Percentiles rank a stretch among this genome's conserved stretches.
Evolutionary conservation across 306 rosid species (phyloP).

Genomic region (Cucurbita ficifolia): DNA sequence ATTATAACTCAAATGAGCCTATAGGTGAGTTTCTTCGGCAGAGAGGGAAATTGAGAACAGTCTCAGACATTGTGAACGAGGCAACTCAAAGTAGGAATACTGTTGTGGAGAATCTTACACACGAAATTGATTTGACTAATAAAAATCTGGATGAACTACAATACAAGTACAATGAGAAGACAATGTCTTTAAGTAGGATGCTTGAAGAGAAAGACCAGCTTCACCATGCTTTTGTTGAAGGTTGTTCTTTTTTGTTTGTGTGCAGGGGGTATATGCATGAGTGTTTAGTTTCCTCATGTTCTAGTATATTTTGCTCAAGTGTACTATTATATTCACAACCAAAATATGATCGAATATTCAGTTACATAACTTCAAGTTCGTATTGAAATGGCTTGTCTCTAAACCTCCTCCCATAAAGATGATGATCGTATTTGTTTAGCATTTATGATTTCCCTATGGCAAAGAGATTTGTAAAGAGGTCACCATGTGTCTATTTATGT

Average conservation of each 20-base stretch:
- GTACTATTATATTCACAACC: background rate
- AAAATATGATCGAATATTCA: background rate
- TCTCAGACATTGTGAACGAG: slow-evolving; percentile 70
- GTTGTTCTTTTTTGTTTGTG: slow-evolving; percentile 21
- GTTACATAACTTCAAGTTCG: background rate
- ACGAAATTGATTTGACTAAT: slow-evolving; percentile 52
- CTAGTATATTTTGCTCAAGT: background rate
- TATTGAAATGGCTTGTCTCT: background rate
- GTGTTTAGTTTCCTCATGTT: background rate
- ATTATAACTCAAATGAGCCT: slow-evolving; percentile 39
- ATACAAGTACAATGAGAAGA: slow-evolving; percentile 57
- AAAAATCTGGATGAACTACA: slow-evolving; percentile 48
- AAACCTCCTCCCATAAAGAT: background rate
- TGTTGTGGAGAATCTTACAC: slow-evolving; percentile 55
- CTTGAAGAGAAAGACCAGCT: slow-evolving; percentile 74
- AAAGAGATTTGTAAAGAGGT: background rate
- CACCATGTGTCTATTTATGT: background rate
- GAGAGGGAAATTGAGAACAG: slow-evolving; percentile 63
- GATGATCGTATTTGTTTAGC: background rate
- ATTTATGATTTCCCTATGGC: background rate
- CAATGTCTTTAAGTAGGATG: slow-evolving; percentile 71
- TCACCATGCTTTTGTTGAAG: slow-evolving; percentile 58
- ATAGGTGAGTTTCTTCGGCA: slow-evolving; percentile 70
- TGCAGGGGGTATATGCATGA: background rate
- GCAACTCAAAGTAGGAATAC: slow-evolving; percentile 37